These are phyloP conservation scores for Hyaloscypha variabilis DNA, from an alignment of 495 filamentous ascomycete genomes.

Conservation along the genomic window DNA sequence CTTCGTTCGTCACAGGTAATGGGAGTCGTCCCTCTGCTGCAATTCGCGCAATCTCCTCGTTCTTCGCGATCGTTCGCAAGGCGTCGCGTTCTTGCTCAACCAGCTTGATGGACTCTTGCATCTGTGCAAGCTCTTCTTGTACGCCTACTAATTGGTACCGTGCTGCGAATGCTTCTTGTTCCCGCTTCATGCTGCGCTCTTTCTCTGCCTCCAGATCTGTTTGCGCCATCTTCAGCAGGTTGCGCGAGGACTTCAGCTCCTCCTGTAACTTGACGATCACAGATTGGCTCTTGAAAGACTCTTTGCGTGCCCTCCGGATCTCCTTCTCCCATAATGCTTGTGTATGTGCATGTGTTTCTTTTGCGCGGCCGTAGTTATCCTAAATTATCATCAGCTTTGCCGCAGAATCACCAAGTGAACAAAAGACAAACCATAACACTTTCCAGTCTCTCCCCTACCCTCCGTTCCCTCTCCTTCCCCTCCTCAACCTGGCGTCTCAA, in stretches of 20 bases:
- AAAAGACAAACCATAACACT: slow-evolving; percentile 64
- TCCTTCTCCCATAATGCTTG: slow-evolving; percentile 82
- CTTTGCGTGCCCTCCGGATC: slow-evolving; percentile 77
- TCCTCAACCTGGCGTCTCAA: slow-evolving; percentile 66
- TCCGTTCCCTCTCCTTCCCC: slow-evolving; percentile 70
- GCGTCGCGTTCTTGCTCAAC: slow-evolving; percentile 73
- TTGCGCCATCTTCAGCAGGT: slow-evolving; percentile 47
- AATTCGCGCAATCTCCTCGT: slow-evolving; percentile 61
- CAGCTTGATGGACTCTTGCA: slow-evolving; percentile 62
- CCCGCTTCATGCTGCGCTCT: slow-evolving; percentile 51
- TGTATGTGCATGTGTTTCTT: slow-evolving; percentile 76
- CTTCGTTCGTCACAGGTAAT: slow-evolving; percentile 48
- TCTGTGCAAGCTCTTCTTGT: slow-evolving; percentile 71
- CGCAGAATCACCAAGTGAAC: neutral
- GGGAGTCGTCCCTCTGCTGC: slow-evolving; percentile 65
- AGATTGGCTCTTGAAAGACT: slow-evolving; percentile 82
- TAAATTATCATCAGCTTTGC: slow-evolving; percentile 29
- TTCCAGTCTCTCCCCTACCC: slow-evolving; percentile 77
- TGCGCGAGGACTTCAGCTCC: slow-evolving; percentile 71
- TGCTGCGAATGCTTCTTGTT: slow-evolving; percentile 78
- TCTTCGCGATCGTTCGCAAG: slow-evolving; percentile 60
- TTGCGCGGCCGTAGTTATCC: slow-evolving; percentile 75
- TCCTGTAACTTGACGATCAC: slow-evolving; percentile 77
- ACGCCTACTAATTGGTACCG: slow-evolving; percentile 72
- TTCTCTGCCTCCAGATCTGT: slow-evolving; percentile 46